These are phyloP conservation scores for Lagerstroemia speciosa DNA, from an alignment of 345 rosid species.

Conservation along the genomic window DNA sequence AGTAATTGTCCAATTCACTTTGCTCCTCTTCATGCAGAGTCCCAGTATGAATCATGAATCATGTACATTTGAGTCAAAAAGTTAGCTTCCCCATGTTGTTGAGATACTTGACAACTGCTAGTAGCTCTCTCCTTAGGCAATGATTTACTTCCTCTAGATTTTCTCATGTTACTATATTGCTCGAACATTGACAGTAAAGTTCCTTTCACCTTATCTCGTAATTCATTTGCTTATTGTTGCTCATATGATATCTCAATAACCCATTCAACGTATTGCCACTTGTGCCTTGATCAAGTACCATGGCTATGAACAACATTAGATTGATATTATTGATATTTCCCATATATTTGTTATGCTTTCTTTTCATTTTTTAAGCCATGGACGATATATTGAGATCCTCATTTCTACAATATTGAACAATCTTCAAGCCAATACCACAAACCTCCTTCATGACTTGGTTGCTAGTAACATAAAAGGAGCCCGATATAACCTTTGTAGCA, in stretches of 20 bases:
- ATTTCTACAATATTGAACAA: background rate
- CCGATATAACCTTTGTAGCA: too few relatives aligned
- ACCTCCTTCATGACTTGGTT: too few relatives aligned
- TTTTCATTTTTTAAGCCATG: background rate
- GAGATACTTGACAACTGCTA: too few relatives aligned
- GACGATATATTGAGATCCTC: background rate
- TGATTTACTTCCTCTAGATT: background rate
- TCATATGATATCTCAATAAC: too few relatives aligned
- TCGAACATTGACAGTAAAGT: background rate
- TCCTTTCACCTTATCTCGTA: background rate
- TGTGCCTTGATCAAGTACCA: background rate
- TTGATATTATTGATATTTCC: background rate
- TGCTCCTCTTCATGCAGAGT: too few relatives aligned
- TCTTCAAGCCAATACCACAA: background rate
- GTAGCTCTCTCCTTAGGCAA: background rate
- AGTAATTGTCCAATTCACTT: too few relatives aligned
- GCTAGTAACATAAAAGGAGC: too few relatives aligned
- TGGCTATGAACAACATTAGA: background rate
- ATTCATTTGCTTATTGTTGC: background rate
- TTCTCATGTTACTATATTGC: background rate
- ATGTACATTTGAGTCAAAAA: too few relatives aligned
- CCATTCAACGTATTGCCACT: background rate
- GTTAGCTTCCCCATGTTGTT: too few relatives aligned
- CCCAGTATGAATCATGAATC: too few relatives aligned
- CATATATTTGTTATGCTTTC: background rate